Base-by-base conservation (phyloP, 306 rosid species). In the Castanea sativa region DNA sequence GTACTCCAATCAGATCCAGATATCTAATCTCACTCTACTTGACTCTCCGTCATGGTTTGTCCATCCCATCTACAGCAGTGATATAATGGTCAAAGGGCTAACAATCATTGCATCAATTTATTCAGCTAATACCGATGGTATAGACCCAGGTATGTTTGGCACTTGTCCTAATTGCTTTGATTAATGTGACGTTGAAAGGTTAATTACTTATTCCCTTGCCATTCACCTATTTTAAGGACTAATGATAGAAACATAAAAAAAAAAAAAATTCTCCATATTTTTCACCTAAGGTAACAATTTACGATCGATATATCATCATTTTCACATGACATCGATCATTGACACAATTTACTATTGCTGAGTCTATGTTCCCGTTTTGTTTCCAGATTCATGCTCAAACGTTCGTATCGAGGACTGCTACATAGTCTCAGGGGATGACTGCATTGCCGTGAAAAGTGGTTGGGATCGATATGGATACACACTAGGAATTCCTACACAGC, bases 381-480 rank as follows among this genome's bases (percentile, higher is more conserved):
- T 23, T 13, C 14, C 83, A 90, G 98, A 93, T 85, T 93, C 98
- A 19, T 89, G 89, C 55, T 67, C 83, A 6, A 81, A 86, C 67
- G 73, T 35, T 0, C 73, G 20, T 58, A 89, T 90, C n/a, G 85
- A 94, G 76, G 98, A 94, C 73, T 81, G 89, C 81, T 88, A 35
- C 84, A 90, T 94, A 1, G 91, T 86, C 23, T 90, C 97, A 2
- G 95, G 93, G 1, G 97, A 92, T 27, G 95, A 90, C 71, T 92
- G 95, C 57, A 25, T 90, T 1, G 92, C 92, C 0, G 81, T 92
- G 3, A 89, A 92, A 82, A 92, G 97, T 72, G 94, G 97, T 2
- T 90, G 89, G 90, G 93, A 90, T 35, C 74, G 83, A 55, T 87
- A 84, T 76, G 97, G 94, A 29, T 83, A 85, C 69, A 81, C 79